A percentile compares a stretch with the other conserved stretches of the same genome.
These are phyloP conservation scores for Talaromyces pinophilus DNA, from an alignment of 2,329 filamentous ascomycete species.

Conservation along the genomic window DNA sequence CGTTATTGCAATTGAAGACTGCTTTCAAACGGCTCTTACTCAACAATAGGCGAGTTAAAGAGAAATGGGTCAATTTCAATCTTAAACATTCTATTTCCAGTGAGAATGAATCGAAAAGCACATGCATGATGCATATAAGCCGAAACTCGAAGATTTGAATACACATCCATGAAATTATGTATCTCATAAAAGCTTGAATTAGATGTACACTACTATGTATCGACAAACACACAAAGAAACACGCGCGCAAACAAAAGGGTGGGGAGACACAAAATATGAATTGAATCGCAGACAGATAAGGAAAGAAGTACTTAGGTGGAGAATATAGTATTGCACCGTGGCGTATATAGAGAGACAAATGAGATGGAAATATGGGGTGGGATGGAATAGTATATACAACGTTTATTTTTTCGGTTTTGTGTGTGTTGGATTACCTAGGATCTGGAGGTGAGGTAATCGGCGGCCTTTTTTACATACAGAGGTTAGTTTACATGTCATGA, in stretches of 20 bases:
- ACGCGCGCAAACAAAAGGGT: background rate
- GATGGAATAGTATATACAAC: constrained; percentile 17
- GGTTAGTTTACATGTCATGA: background rate
- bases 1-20: background rate
- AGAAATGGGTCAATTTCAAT: no score
- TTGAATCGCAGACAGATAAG: background rate
- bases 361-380: background rate
- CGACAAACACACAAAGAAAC: background rate
- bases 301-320: background rate
- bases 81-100: no score
- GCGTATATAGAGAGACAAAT: background rate
- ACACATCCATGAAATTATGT: background rate
- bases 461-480: constrained; percentile 33
- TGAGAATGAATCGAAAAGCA: no score
- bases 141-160: background rate
- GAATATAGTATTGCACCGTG: background rate
- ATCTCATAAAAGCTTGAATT: constrained; percentile 2
- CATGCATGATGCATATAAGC: background rate
- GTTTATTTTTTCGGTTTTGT: background rate
- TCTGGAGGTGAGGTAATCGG: constrained; percentile 46
- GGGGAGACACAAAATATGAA: no score
- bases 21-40: background rate
- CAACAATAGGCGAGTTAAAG: background rate
- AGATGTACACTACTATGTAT: constrained; percentile 10
- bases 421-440: constrained; percentile 26